Base-by-base conservation (phyloP, 1,284 basidiomycete species). In the Heterobasidion occidentale region DNA sequence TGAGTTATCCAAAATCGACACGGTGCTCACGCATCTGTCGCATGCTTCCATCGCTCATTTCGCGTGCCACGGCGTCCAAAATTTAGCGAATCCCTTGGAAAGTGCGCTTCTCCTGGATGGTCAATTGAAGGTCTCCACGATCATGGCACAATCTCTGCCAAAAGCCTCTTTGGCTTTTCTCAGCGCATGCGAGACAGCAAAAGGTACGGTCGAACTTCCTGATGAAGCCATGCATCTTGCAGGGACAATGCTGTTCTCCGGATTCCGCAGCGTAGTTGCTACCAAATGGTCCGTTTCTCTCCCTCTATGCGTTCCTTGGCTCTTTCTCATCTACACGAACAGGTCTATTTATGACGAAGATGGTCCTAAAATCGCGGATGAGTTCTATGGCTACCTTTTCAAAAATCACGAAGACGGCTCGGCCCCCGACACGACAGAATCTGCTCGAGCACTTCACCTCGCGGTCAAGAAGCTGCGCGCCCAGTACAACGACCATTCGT, bases 21-120 rank as follows among this genome's bases (percentile, higher is more conserved):
- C 49, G 11, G 49, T 36, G 12, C 44, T 53, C 4, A 3, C 45
- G 9, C 44, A 53, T 9, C 49, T 56, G 12, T 47, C 54, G 15
- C 19, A 34, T 15, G 49, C 42, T 15, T 56, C 54, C 9, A 52
- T 56, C 49, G 48, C 51, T 11, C 55, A 56, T 53, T 36, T 56
- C 12, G 55, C 55, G 8, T 56, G 55, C 51, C 55, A 56, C 34
- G 55, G 55, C n/a, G 20, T 52, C 0, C 55, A 56, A 27, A 33
- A 56, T n/a, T 17, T 36, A 34, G 8, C 35, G 20, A 53, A 56
- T 53, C 55, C 55, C 9, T 20, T 53, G n/a, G 27, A 50, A 9
- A 56, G 55, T 47, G 51, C 51, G 7, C 45, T 56, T 17, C 38
- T 56, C 7, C 20, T 56, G 15, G 51, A 53, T 33, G 46, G 46